Evolutionary conservation across 2,329 filamentous ascomycete species (phyloP).

Genomic region (Alternaria metachromatica): DNA sequence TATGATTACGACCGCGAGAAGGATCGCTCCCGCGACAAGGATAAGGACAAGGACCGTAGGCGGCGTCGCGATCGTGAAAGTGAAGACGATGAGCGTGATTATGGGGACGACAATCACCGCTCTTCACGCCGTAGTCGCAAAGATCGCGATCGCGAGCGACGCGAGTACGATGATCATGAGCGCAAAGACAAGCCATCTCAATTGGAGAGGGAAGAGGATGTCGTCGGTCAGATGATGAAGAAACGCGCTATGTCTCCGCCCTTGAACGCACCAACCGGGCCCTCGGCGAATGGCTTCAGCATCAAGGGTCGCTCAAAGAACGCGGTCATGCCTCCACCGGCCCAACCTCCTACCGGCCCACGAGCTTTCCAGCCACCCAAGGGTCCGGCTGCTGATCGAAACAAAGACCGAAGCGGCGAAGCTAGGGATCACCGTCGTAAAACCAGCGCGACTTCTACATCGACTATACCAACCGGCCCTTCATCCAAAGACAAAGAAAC

Average conservation of each 20-base stretch:
- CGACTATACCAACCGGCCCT: constrained; percentile 25
- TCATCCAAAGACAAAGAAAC: constrained; percentile 11
- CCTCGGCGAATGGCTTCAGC: constrained; percentile 55
- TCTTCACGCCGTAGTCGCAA: constrained; percentile 52
- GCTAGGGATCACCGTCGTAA: constrained; percentile 25
- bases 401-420: constrained; percentile 29
- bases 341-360: constrained; percentile 47
- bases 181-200: constrained; percentile 22
- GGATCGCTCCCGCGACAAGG: constrained; percentile 44
- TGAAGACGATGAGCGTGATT: constrained; percentile 46
- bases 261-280: constrained; percentile 44
- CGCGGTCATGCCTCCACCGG: constrained; percentile 36
- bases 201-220: constrained; percentile 26
- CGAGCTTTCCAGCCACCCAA: constrained; percentile 45
- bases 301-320: constrained; percentile 46
- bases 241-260: constrained; percentile 41
- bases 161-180: constrained; percentile 26
- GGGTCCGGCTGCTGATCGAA: constrained; percentile 46
- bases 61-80: constrained; percentile 58
- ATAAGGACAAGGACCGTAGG: constrained; percentile 53
- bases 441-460: constrained; percentile 21
- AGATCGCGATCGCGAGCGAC: constrained; percentile 50
- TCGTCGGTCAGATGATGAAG: constrained; percentile 37
- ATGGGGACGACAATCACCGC: constrained; percentile 51
- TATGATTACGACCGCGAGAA: constrained; percentile 46